Evolutionary conservation across 345 rosid genomes (phyloP), one percentile per base, ranked within the genome.

Genomic region (Eucalyptus microcorys): DNA sequence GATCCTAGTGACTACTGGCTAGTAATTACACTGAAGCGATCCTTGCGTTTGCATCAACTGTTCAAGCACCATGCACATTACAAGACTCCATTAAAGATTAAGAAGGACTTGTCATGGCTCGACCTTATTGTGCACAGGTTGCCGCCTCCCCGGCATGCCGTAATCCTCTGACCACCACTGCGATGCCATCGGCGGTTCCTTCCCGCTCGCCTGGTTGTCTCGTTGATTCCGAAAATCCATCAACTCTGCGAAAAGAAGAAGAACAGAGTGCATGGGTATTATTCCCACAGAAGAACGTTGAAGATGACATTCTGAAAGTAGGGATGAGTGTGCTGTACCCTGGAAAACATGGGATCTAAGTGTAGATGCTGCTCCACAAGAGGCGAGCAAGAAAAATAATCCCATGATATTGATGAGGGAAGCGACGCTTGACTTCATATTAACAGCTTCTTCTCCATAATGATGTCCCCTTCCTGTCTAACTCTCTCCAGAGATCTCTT

Each of bases 141-240:
- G 49, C 88, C 89, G 89, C 91, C 86, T 48, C 61, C 2, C 49
- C 1, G 89, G 92, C 16, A 12, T 50, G 21, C 88, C 53, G 87
- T 90, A 91, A 90, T 90, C 92, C 87, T 90, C 92, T 22, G 89
- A 66, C 94, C 90, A 90, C 90, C 89, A 84, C 86, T 14, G 61
- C 9, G 87, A 6, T 87, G 59, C 30, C 21, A 27, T 24, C 49
- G 45, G 90, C 15, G 59, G 88, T 11, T 76, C 47, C 47, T 37
- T 40, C 47, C 84, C 26, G 3, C 84, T 76, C 5, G 42, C 84
- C 42, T 59, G 34, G 7, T 53, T 43, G 80, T 37, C 84, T 76
- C 30, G 84, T 76, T 76, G 84, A 22, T 76, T 37, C 47, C 47
- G 47, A 76, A 76, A 40, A 76, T 6, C 84, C 84, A 76, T 40